phyloP scores from a whole-genome alignment of 345 rosid species.

The Populus pruinosa region DNA sequence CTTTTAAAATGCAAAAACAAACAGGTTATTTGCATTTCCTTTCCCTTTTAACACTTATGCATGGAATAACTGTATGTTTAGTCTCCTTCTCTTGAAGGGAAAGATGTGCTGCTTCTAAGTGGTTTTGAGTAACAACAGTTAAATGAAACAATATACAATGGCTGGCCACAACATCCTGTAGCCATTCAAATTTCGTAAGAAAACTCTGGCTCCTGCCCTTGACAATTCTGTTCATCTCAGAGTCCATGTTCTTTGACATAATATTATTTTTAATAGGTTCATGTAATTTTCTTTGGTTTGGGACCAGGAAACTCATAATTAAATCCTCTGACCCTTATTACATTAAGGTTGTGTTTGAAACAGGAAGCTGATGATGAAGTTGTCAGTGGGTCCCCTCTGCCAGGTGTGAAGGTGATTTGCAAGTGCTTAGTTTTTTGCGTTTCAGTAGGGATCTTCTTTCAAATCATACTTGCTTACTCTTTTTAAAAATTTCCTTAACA shows the following conservation, averaged over 20 bases:
- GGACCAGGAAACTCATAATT: neutral
- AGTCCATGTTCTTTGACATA: neutral
- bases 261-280: neutral
- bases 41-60: neutral
- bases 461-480: conserved; percentile 17
- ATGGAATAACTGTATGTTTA: neutral
- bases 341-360: conserved; percentile 27
- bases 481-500: conserved; percentile 34
- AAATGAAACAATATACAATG: neutral
- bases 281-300: neutral
- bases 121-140: neutral
- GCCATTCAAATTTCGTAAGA: neutral
- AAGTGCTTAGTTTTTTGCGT: conserved; percentile 12
- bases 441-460: conserved; percentile 10
- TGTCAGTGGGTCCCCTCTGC: conserved; percentile 84
- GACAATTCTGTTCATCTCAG: neutral
- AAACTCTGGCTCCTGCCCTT: neutral
- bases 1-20: no score
- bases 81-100: neutral
- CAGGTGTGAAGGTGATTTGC: conserved; percentile 89
- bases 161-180: neutral
- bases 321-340: conserved; percentile 10
- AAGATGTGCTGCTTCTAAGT: neutral
- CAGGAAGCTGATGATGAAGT: conserved; percentile 68
- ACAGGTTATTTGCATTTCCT: neutral